Evolutionary conservation across 208 protist species (phyloP), one percentile per base, ranked within the genome.

Genomic region (Trypanosoma rangeli): DNA sequence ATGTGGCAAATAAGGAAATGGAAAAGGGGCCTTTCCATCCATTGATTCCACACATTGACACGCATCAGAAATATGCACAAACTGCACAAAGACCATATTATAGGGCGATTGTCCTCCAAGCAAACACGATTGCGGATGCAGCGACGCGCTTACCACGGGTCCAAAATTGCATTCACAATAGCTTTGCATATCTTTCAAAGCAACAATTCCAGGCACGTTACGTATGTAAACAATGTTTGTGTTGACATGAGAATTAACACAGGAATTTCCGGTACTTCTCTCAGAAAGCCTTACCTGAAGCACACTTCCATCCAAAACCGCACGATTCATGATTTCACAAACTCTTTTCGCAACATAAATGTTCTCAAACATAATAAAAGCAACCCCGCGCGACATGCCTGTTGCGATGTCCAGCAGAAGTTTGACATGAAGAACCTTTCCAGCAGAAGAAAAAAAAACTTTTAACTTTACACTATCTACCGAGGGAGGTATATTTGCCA

Each of bases 211-310:
- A 67, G 69, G 59, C n/a, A 74, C 44, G 48, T 74, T 74, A 49
- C 69, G 59, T 37, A 74, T 74, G 59, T 74, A 74, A 44, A 74
- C 69, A 57, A 62, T 74, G 52, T 67, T 74, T 46, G 69, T 67
- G 28, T 22, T 61, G 26, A 74, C 59, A n/a, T 74, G 69, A 10
- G 59, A 53, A 44, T 74, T 60, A 54, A 74, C 9, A 59, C 31
- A 67, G 33, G 69, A 59, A 49, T 74, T 28, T n/a, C 57, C 3
- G 5, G 69, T 61, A 48, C 69, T 74, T 67, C 33, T 50, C 58
- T 74, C 69, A 15, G 59, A 57, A 52, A 73, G 46, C 44, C 69
- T 26, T 22, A 74, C 56, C 60, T 74, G 59, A 35, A 74, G 55
- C 59, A 58, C 35, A 60, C 29, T 57, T 15, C 49, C 59, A 33